Percentiles rank a stretch among this genome's conserved stretches.
phyloP scores from a whole-genome alignment of 108 stramenopile genomes.

The Fistulifera pelliculosa region DNA sequence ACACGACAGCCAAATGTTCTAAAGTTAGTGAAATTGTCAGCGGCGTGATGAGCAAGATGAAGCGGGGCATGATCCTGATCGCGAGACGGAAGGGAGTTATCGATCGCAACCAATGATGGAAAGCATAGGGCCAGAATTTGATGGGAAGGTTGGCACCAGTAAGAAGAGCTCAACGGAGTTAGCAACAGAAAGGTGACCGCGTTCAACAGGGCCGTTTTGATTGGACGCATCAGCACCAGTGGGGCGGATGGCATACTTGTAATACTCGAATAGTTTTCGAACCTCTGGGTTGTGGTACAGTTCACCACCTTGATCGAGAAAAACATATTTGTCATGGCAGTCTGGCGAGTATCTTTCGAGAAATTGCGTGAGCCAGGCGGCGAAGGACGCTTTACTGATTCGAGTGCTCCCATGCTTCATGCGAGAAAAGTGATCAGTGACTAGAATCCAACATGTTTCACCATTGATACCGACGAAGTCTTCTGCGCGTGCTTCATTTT shows the following conservation, averaged over 20 bases:
- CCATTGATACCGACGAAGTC: conserved; percentile 16
- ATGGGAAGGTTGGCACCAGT: conserved; percentile 13
- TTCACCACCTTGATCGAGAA: conserved; percentile 21
- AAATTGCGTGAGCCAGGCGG: conserved; percentile 3
- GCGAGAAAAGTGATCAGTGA: conserved; percentile 16
- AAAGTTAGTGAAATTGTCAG: conserved; percentile 8
- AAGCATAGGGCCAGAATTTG: conserved; percentile 20
- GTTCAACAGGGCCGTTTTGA: conserved; percentile 19
- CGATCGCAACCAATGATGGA: conserved; percentile 11
- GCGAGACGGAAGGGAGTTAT: conserved; percentile 10
- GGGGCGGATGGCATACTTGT: conserved; percentile 9
- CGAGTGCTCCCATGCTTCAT: conserved; percentile 10
- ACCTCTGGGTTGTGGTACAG: conserved; percentile 14
- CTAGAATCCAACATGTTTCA: conserved; percentile 16
- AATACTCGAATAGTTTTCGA: conserved; percentile 1
- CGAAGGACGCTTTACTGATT: conserved; percentile 8
- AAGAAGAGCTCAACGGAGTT: conserved; percentile 12
- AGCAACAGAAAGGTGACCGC: conserved; percentile 9
- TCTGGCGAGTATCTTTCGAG: background rate
- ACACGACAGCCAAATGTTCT: conserved; percentile 27
- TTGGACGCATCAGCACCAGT: conserved; percentile 20
- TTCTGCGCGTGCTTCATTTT: conserved; percentile 1
- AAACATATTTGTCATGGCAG: conserved; percentile 11
- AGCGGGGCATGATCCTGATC: conserved; percentile 6
- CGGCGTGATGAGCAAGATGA: background rate